Conservation (phyloP, 2,329 filamentous ascomycete species). For the Botryotinia convoluta region DNA sequence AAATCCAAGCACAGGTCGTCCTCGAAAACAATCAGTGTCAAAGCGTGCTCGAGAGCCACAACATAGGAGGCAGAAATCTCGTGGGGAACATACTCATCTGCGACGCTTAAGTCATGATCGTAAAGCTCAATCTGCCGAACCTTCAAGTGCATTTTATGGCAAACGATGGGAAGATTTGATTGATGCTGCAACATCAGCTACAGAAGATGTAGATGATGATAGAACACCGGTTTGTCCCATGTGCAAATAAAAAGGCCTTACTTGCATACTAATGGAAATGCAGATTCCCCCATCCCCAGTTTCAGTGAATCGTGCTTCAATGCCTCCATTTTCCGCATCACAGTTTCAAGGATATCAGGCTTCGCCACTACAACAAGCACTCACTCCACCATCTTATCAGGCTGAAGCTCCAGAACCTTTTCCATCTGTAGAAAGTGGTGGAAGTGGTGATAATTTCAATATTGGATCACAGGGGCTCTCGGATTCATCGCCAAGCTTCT, state of each 20-base stretch:
- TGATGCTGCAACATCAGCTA: constrained; percentile 88
- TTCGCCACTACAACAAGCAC: constrained; percentile 83
- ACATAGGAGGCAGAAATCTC: constrained; percentile 77
- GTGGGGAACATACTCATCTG: constrained; percentile 64
- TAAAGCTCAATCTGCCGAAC: constrained; percentile 85
- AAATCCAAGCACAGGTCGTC: constrained; percentile 65
- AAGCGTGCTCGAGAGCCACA: constrained; percentile 73
- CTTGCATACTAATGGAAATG: constrained; percentile 29
- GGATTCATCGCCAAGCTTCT: constrained; percentile 71
- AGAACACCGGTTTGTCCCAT: constrained; percentile 71
- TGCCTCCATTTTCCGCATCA: constrained; percentile 58
- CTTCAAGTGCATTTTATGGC: constrained; percentile 55
- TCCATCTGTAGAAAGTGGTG: constrained; percentile 80
- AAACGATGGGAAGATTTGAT: constrained; percentile 97
- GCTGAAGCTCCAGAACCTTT: constrained; percentile 73
- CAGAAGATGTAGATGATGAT: constrained; percentile 87
- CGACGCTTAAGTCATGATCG: constrained; percentile 66
- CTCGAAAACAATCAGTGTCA: constrained; percentile 82
- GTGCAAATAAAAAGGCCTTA: not conserved
- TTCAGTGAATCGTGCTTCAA: constrained; percentile 59
- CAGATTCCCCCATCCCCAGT: constrained; percentile 65
- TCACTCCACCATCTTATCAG: constrained; percentile 75
- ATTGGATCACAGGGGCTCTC: constrained; percentile 63
- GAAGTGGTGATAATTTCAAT: constrained; percentile 70
- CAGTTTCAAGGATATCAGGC: constrained; percentile 75